Evolutionary conservation across 192 early-diverging fungal species (phyloP).

Genomic region (Haplosporangium gracile): DNA sequence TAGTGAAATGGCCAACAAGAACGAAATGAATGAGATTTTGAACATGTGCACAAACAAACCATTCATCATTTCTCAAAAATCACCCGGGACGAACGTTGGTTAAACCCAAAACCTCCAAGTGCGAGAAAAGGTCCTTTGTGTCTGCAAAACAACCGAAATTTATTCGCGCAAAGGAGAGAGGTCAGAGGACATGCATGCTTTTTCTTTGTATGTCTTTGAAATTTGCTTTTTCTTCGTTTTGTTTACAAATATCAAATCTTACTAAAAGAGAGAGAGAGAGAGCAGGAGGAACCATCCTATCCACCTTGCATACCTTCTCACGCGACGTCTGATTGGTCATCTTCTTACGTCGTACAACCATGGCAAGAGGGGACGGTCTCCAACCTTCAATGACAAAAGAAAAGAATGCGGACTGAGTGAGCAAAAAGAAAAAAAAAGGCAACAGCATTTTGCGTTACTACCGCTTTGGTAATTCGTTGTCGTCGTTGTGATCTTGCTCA

Average conservation of each 20-base stretch:
- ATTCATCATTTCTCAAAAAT: slow-evolving; percentile 2
- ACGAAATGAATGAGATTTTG: background rate
- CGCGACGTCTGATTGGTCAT: slow-evolving; percentile 7
- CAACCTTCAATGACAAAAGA: background rate
- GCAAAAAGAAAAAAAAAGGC: background rate
- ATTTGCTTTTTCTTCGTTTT: no score
- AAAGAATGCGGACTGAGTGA: background rate
- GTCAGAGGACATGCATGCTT: no score
- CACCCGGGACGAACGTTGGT: background rate
- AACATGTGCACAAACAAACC: slow-evolving; percentile 2
- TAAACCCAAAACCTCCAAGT: background rate
- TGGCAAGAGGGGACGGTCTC: background rate
- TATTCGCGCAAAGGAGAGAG: no score
- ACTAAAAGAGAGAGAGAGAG: background rate
- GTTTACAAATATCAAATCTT: no score
- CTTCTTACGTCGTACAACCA: background rate
- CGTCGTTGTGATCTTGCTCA: no score
- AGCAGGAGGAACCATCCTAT: background rate
- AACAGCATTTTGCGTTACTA: background rate
- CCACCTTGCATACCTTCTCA: background rate
- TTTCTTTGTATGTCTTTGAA: no score
- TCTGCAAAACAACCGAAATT: no score
- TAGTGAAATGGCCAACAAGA: background rate
- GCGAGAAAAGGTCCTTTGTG: background rate
- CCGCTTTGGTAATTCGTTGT: background rate